Conservation (phyloP, 2,329 filamentous ascomycete genomes). For the Dichotomopilus funicola region DNA sequence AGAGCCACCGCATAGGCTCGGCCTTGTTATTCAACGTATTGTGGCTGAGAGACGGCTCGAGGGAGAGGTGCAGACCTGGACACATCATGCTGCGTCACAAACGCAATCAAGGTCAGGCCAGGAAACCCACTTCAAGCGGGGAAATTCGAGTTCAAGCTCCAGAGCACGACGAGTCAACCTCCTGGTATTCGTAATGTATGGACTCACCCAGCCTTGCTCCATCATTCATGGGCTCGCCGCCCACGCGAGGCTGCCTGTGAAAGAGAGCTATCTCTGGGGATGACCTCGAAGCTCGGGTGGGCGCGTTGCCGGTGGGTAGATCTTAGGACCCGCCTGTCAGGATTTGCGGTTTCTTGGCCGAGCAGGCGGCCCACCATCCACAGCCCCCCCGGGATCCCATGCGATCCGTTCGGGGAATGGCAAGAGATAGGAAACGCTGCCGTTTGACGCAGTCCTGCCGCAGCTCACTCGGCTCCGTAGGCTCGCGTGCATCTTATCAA, state of each 20-base stretch:
- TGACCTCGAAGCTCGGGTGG: too few species aligned
- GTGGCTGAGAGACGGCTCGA: neutral
- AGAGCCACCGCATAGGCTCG: constrained; percentile 1
- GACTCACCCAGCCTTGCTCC: too few species aligned
- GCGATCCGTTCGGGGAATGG: constrained; percentile 3
- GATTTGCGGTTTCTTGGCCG: constrained; percentile 14
- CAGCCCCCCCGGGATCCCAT: constrained; percentile 9
- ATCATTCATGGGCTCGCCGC: too few species aligned
- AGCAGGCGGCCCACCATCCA: constrained; percentile 7
- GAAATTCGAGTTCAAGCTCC: too few species aligned
- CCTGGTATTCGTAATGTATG: too few species aligned
- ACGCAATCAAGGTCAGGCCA: too few species aligned
- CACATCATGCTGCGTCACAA: too few species aligned
- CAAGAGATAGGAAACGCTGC: constrained; percentile 4
- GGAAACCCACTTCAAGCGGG: too few species aligned
- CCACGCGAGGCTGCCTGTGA: too few species aligned
- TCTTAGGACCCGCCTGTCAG: constrained; percentile 15
- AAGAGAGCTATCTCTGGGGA: too few species aligned
- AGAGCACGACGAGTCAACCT: too few species aligned
- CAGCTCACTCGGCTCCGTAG: constrained; percentile 1
- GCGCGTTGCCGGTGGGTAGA: neutral
- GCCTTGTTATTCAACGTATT: neutral
- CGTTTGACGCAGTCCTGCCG: constrained; percentile 4
- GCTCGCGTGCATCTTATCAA: constrained; percentile 10
- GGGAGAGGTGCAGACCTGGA: too few species aligned